phyloP scores from a whole-genome alignment of 2,329 filamentous ascomycete genomes.

The Berkeleyomyces basicola region DNA sequence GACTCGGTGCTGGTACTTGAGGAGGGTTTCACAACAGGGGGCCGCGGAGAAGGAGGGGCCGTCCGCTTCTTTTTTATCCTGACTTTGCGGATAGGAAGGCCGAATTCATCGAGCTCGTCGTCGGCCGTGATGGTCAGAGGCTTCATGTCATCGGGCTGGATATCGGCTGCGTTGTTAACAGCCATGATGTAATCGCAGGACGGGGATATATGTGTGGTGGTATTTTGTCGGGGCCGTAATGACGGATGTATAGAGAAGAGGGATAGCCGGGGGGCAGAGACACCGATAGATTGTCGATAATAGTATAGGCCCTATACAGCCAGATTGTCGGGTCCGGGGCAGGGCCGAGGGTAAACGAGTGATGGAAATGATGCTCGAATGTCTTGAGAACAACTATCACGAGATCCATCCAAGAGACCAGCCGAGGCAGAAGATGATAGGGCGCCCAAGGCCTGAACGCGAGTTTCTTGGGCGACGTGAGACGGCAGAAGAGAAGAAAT shows the following conservation, averaged over 20 bases:
- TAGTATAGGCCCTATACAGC: neutral
- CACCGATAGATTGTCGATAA: neutral
- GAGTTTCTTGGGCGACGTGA: neutral
- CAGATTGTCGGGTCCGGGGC: neutral
- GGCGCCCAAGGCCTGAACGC: neutral
- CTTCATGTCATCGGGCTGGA: slow-evolving; percentile 12
- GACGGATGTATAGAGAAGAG: neutral
- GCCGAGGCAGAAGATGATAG: neutral
- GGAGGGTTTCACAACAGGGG: neutral
- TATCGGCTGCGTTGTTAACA: neutral
- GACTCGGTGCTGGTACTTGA: neutral
- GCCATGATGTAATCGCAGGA: neutral
- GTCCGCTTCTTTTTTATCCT: slow-evolving; percentile 16
- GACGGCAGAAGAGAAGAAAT: neutral
- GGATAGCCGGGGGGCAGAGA: neutral
- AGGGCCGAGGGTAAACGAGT: neutral
- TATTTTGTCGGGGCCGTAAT: no score
- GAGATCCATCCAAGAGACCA: neutral
- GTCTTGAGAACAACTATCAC: slow-evolving; percentile 3
- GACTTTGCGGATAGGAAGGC: slow-evolving; percentile 36
- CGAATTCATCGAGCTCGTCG: slow-evolving; percentile 51
- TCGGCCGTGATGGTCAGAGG: slow-evolving; percentile 12
- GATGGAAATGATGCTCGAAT: neutral
- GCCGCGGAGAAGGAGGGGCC: slow-evolving; percentile 12
- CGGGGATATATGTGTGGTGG: neutral